Base-by-base conservation (phyloP, 495 filamentous ascomycete species). In the Penicillium nucicola region DNA sequence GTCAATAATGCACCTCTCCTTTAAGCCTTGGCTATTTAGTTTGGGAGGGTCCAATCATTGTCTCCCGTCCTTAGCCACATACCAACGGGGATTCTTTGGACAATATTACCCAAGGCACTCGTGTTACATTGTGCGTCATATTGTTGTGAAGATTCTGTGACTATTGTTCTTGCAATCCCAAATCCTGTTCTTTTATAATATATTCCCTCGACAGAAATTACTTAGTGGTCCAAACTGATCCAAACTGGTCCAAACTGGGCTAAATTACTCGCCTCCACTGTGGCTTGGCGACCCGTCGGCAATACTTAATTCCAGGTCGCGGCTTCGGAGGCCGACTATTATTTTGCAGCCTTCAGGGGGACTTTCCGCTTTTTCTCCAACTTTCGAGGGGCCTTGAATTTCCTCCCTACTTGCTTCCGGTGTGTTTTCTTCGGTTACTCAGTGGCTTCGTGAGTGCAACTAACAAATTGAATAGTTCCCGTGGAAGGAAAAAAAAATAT, bases 331-430 rank as follows among this genome's bases (percentile, higher is more conserved):
- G 40, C 53, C 45, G 40, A 56, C 40, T 63, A 58, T 60, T 63
- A 66, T 63, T 63, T 63, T 54, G 52, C 50, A 55, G 53, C 53
- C 58, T 53, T 66, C 62, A 64, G 63, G 63, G 63, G 63, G 46
- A n/a, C 51, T 42, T 47, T 36, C 40, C 47, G 53, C 44, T 46
- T 57, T 54, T 41, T 54, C 46, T 45, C 46, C 56, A 46, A 55
- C 38, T 41, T 40, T 50, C 28, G 20, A 31, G 46, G 40, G 39
- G 48, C 35, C 20, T 39, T 45, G 48, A 45, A 44, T 37, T 15
- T 35, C 42, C 43, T 18, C 28, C 18, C 22, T 35, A 42, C 42
- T 6, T 36, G 33, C 30, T 44, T 35, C 33, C 31, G 44, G 44
- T 52, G 49, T 40, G 32, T 37, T 31, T 19, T 34, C 7, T 22